Conservation (phyloP, 495 filamentous ascomycete genomes). For the Tricharina praecox region DNA sequence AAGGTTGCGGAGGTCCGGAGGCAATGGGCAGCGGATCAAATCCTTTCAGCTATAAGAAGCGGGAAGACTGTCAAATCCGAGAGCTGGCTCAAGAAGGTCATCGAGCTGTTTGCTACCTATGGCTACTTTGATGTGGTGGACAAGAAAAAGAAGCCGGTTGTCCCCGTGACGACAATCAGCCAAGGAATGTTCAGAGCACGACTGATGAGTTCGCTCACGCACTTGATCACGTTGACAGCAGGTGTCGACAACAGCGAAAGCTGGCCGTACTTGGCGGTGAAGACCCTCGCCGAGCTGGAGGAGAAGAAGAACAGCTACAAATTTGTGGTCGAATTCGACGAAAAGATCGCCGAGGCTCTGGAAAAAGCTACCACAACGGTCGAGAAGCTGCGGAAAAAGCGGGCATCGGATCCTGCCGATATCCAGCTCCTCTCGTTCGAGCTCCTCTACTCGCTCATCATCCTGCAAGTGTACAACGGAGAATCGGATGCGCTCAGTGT, state of each 20-base stretch:
- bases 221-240: conserved; percentile 46
- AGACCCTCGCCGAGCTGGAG: conserved; percentile 33
- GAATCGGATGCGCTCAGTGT: conserved; percentile 66
- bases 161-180: conserved; percentile 40
- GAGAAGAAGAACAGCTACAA: conserved; percentile 29
- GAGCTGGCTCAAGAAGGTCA: conserved; percentile 18
- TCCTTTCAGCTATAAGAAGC: conserved; percentile 31
- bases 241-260: conserved; percentile 16
- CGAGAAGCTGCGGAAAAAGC: conserved; percentile 47
- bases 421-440: conserved; percentile 44
- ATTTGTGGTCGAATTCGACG: conserved; percentile 45
- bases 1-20: conserved; percentile 19
- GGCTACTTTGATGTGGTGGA: conserved; percentile 31
- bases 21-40: conserved; percentile 35
- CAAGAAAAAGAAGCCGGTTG: conserved; percentile 24
- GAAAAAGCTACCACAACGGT: conserved; percentile 47
- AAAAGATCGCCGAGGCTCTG: conserved; percentile 41
- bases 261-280: conserved; percentile 37
- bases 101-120: conserved; percentile 27
- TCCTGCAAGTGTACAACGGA: conserved; percentile 77
- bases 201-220: conserved; percentile 49
- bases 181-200: conserved; percentile 52
- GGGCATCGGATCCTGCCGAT: conserved; percentile 27
- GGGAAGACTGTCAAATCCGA: conserved; percentile 23
- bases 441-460: conserved; percentile 66